Evolutionary conservation across 2,329 filamentous ascomycete species (phyloP).

Genomic region (Penicillium sp.): DNA sequence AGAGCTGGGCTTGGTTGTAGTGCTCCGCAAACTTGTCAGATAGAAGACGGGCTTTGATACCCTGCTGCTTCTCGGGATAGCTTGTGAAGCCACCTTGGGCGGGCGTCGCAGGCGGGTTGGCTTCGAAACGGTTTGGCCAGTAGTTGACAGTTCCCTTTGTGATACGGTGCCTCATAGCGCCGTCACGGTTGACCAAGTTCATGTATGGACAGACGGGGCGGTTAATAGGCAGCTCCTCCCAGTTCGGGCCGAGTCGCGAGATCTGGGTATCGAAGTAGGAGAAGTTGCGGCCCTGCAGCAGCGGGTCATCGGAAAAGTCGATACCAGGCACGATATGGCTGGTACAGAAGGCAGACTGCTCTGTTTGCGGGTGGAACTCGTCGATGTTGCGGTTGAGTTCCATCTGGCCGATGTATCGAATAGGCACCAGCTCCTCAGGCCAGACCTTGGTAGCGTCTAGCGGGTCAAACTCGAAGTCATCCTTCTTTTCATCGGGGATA

Average conservation of each 20-base stretch:
- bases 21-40: slow-evolving; percentile 44
- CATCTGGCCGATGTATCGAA: slow-evolving; percentile 72
- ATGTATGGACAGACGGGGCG: slow-evolving; percentile 67
- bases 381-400: slow-evolving; percentile 75
- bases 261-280: slow-evolving; percentile 54
- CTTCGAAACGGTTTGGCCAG: slow-evolving; percentile 68
- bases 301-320: slow-evolving; percentile 69
- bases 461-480: slow-evolving; percentile 80
- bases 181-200: slow-evolving; percentile 72
- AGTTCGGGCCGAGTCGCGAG: slow-evolving; percentile 66
- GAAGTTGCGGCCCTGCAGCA: slow-evolving; percentile 68
- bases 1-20: slow-evolving; percentile 36
- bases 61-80: slow-evolving; percentile 59
- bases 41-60: slow-evolving; percentile 60
- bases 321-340: slow-evolving; percentile 73
- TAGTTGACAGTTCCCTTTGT: slow-evolving; percentile 70
- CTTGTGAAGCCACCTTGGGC: slow-evolving; percentile 65
- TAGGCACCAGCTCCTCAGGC: slow-evolving; percentile 70
- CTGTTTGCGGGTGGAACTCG: slow-evolving; percentile 76
- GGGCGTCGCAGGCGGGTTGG: slow-evolving; percentile 56
- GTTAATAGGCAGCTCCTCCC: slow-evolving; percentile 73
- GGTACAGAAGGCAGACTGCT: slow-evolving; percentile 79
- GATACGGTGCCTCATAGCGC: slow-evolving; percentile 66
- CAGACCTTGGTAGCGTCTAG: slow-evolving; percentile 81
- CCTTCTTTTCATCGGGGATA: slow-evolving; percentile 63